Evolutionary conservation across 1,284 basidiomycete genomes (phyloP).

Genomic region (Pascua guehoae): DNA sequence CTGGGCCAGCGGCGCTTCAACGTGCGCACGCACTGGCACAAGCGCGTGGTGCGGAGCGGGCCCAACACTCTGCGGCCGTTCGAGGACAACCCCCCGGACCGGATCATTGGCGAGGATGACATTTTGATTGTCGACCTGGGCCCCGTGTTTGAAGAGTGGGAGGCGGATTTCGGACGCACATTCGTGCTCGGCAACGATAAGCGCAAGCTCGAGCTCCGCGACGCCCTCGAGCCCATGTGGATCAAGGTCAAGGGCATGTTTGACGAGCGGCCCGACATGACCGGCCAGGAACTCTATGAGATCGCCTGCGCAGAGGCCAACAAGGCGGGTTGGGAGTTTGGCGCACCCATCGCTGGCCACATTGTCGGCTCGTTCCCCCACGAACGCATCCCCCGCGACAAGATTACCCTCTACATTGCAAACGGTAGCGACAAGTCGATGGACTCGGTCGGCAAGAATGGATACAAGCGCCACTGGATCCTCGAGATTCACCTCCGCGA

Average conservation of each 20-base stretch:
- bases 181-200: slow-evolving; percentile 18
- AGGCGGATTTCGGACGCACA: slow-evolving; percentile 20
- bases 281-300: slow-evolving; percentile 12
- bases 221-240: slow-evolving; percentile 17
- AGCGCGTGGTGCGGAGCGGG: slow-evolving; percentile 16
- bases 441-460: slow-evolving; percentile 7
- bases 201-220: slow-evolving; percentile 9
- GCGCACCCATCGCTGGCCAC: slow-evolving; percentile 15
- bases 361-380: slow-evolving; percentile 16
- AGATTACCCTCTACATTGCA: slow-evolving; percentile 18
- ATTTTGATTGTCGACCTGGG: slow-evolving; percentile 20
- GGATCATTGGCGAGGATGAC: slow-evolving; percentile 14
- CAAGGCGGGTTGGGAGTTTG: slow-evolving; percentile 9
- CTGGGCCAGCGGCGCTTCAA: slow-evolving; percentile 10
- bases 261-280: slow-evolving; percentile 13
- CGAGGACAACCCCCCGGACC: slow-evolving; percentile 19
- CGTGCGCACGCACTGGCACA: slow-evolving; percentile 20
- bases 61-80: slow-evolving; percentile 18
- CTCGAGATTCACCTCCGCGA: slow-evolving; percentile 18
- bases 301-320: slow-evolving; percentile 4
- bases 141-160: slow-evolving; percentile 18
- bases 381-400: slow-evolving; percentile 20
- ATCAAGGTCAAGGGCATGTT: slow-evolving; percentile 10
- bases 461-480: slow-evolving; percentile 16
- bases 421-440: slow-evolving; percentile 9